Evolutionary conservation across 192 early-diverging fungal genomes (phyloP), one percentile per base, ranked within the genome.

Genomic region (Spizellomyces sp.): DNA sequence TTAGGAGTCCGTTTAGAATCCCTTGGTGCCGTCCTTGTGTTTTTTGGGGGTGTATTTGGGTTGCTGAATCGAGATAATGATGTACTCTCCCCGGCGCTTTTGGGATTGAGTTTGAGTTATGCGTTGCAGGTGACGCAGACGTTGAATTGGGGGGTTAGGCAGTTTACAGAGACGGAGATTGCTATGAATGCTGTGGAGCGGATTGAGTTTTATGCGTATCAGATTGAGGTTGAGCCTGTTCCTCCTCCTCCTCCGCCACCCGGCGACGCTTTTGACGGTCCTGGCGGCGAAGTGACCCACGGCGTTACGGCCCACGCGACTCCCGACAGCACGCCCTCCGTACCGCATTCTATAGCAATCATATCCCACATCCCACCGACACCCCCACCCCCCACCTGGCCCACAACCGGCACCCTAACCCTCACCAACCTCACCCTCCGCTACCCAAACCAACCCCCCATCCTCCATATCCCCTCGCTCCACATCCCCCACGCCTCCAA

Each of bases 21-120:
- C 0, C 80, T 98, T 45, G 92, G 90, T 19, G 87, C 90, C 48
- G 56, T 84, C 0, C 76, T 96, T 12, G 90, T 96, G 43, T 84
- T 97, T 45, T 90, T 83, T 43, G 90, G 93, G 1, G 86, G 89
- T 0, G 47, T 92, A 15, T 83, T 97, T 63, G 90, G 92, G 27
- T 75, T 98, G 10, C 69, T 88, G 10, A 75, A 77, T 7, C 79
- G 89, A 17, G 64, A 71, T 5, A 74, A 21, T 54, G 63, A 59
- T 42, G 71, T 67, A 43, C 74, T 93, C 42, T 65, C 80, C 10
- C 82, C 94, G n/a, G 82, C 90, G 0, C 73, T 91, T 10, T 87
- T 93, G 65, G 94, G 94, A 42, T 83, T 98, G 9, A 84, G 87
- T 0, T 80, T 95, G 15, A 85, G 87, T 36, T 97, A 98, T 77